phyloP scores from a whole-genome alignment of 352 stramenopile species.

The Globisporangium ultimum region DNA sequence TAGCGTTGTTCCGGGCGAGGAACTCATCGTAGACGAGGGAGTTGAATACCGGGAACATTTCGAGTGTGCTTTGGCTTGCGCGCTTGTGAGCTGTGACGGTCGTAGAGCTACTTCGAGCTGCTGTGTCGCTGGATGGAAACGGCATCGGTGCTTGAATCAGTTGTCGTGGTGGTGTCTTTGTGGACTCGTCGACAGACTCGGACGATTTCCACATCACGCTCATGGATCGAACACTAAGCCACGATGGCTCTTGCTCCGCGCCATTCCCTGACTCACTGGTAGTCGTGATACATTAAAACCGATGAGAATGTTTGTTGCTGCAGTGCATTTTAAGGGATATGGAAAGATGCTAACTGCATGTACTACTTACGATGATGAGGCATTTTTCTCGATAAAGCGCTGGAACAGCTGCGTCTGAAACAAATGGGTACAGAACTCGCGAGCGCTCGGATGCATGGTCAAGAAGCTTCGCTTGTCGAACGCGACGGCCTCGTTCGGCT shows the following conservation, averaged over 20 bases:
- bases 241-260: slow-evolving; percentile 43
- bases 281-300: slow-evolving; percentile 8
- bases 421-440: slow-evolving; percentile 61
- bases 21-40: slow-evolving; percentile 28
- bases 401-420: slow-evolving; percentile 80
- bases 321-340: neutral
- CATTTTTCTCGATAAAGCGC: slow-evolving; percentile 52
- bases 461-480: slow-evolving; percentile 66
- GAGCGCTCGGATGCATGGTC: slow-evolving; percentile 44
- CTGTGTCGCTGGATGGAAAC: slow-evolving; percentile 1
- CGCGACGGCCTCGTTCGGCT: slow-evolving; percentile 7
- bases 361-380: slow-evolving; percentile 14
- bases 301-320: neutral
- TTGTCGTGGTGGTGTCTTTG: slow-evolving; percentile 25
- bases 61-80: slow-evolving; percentile 5
- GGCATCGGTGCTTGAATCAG: slow-evolving; percentile 30
- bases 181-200: slow-evolving; percentile 27
- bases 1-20: neutral
- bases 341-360: slow-evolving; percentile 13
- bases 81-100: slow-evolving; percentile 7
- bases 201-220: slow-evolving; percentile 39
- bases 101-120: neutral
- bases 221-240: slow-evolving; percentile 38
- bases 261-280: neutral
- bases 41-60: slow-evolving; percentile 34